These are phyloP conservation scores for Liriodendron chinense DNA, from an alignment of 164 flowering plant species.

Conservation along the genomic window DNA sequence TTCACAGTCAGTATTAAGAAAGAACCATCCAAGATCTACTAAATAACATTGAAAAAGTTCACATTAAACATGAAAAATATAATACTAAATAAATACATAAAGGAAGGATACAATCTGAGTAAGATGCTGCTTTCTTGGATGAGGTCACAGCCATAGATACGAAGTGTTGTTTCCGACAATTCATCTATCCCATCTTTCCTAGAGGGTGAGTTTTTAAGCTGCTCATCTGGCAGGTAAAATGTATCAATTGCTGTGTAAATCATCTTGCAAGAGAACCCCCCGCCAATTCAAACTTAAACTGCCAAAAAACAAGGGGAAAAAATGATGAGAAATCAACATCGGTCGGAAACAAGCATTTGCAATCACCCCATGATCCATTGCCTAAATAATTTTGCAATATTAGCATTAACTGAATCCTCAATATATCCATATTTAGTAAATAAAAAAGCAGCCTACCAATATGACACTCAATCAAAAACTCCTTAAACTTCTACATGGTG, in stretches of 20 bases:
- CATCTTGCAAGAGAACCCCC: constrained; percentile 28
- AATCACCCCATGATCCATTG: too few relatives aligned
- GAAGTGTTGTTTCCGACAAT: constrained; percentile 62
- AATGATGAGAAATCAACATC: too few relatives aligned
- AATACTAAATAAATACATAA: neutral
- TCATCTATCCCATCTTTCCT: constrained; percentile 88
- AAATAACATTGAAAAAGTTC: neutral
- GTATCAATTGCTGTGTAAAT: constrained; percentile 90
- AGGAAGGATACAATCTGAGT: constrained; percentile 57
- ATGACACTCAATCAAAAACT: too few relatives aligned
- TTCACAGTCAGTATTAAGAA: constrained; percentile 26
- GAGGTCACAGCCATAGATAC: constrained; percentile 94
- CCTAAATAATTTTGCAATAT: too few relatives aligned
- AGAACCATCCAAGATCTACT: neutral
- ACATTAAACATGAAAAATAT: too few relatives aligned
- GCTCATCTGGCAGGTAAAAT: constrained; percentile 83
- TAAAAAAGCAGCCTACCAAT: too few relatives aligned
- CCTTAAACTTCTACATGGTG: too few relatives aligned
- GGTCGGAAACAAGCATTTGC: too few relatives aligned
- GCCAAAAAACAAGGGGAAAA: too few relatives aligned
- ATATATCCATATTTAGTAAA: too few relatives aligned
- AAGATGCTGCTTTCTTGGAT: constrained; percentile 90
- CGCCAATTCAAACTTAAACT: neutral
- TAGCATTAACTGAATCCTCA: too few relatives aligned
- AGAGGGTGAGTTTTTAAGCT: constrained; percentile 69